Base-by-base conservation (phyloP, 257 asterid genomes). In the Fraxinus cuspidata region DNA sequence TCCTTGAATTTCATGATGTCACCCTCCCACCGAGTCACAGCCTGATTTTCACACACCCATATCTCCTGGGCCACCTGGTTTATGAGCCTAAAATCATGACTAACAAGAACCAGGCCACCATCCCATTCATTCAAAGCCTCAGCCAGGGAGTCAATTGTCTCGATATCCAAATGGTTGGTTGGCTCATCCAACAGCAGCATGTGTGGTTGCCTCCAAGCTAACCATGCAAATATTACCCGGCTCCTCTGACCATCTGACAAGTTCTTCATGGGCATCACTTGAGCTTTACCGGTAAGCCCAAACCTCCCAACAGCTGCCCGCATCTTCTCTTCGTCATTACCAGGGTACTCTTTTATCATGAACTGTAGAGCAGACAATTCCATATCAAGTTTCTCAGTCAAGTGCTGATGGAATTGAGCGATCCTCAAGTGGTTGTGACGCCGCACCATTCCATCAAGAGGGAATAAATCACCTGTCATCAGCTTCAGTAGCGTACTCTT, bases 101-200 rank as follows among this genome's bases (percentile, higher is more conserved):
- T 95, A 2, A 95, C 99, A 16, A 95, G 97, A 69, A 95, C 99
- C 88, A 95, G 7, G 38, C 99, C 99, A 23, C 99, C 99, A 18
- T 95, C 98, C 99, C 99, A 95, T 68, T 93, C 97, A 1, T 91
- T 95, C 89, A 95, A 77, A 5, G 99, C 99, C 86, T 95, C 98
- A 0, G 99, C 99, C 3, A 95, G 89, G 0, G 98, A 93, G 76
- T 95, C 99, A 0, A 95, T 95, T 0, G 99, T 95, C 91, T 95
- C 99, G 0, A 93, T 88, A 86, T 95, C 99, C 84, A 95, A 84
- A 87, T 95, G 99, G 79, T 95, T 95, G 28, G 99, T 95, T 3
- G 99, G 99, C 82, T 95, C 99, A 72, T 93, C 99, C 89, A 95
- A 71, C 74, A 95, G 83, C 40, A 93, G 86, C 93, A 95, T 75